Conservation (phyloP, 1,284 basidiomycete genomes). For the Pisolithus thermaeus region DNA sequence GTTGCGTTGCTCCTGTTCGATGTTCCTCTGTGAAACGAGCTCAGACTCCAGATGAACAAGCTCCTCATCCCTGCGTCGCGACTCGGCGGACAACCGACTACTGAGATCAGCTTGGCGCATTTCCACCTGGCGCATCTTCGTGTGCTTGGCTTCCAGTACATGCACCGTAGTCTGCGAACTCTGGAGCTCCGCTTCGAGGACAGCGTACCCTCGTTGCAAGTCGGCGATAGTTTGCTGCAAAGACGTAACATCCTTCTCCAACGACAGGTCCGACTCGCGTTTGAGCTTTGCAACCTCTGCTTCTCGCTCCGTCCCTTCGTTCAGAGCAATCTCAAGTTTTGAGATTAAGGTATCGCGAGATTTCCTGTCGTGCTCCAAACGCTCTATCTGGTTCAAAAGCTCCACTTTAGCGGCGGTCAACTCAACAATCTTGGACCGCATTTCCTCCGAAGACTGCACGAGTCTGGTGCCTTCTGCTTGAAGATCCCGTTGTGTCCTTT, state of each 20-base stretch:
- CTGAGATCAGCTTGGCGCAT: constrained; percentile 37
- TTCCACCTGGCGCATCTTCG: constrained; percentile 48
- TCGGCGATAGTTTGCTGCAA: constrained; percentile 47
- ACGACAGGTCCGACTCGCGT: constrained; percentile 35
- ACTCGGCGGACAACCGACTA: constrained; percentile 24
- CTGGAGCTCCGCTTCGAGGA: constrained; percentile 60
- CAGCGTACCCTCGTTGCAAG: constrained; percentile 54
- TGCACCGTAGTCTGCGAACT: constrained; percentile 43
- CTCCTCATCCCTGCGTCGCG: constrained; percentile 46
- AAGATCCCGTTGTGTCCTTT: constrained; percentile 60
- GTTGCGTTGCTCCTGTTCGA: constrained; percentile 53
- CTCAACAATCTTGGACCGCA: constrained; percentile 79
- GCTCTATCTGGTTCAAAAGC: constrained; percentile 56
- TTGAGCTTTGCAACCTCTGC: constrained; percentile 40
- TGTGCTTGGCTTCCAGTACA: constrained; percentile 54
- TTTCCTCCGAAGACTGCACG: constrained; percentile 73
- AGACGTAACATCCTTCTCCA: constrained; percentile 46
- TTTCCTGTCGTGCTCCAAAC: constrained; percentile 47
- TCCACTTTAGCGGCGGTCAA: constrained; percentile 65
- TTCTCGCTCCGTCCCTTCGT: constrained; percentile 46
- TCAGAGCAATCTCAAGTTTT: constrained; percentile 54
- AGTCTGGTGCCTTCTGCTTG: constrained; percentile 68
- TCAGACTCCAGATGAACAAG: constrained; percentile 34
- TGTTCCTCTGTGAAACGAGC: constrained; percentile 21
- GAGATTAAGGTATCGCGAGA: constrained; percentile 54